Base-by-base conservation (phyloP, 1,139 yeast genomes). In the Petasospora rhodanensis region DNA sequence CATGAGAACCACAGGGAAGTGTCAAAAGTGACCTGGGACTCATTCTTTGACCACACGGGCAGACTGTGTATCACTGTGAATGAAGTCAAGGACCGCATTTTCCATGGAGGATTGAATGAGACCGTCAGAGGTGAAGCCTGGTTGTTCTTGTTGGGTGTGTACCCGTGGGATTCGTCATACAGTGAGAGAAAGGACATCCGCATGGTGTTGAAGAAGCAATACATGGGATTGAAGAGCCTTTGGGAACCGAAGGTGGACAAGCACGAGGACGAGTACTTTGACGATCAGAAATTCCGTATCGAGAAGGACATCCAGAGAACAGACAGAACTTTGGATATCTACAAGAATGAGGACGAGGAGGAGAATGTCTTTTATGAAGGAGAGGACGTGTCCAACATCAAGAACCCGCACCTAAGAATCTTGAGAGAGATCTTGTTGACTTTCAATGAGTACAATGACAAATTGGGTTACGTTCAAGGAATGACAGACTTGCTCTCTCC, bases 401-500 rank as follows among this genome's bases (percentile, higher is more conserved):
- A 61, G 32, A 81, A 81, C 49, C 75, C 78, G 9, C 89, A 91
- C 58, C 64, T 91, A 41, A 70, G 74, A 43, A 72, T 65, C 34
- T 64, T 91, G 64, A 73, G 87, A 19, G 89, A 84, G 47, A 82
- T 93, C 43, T 66, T 91, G 26, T 68, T 86, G 37, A 85, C 96
- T 1, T 91, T 82, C 53, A 89, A 91, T 56, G 89, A 84, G 57
- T 73, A 78, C 56, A 91, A 91, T 56, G 68, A 65, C 30, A 81
- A 86, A 46, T 62, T 93, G 47, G 98, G 98, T 0, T 91, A 91
- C 53, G 96, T 91, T 15, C 99, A 91, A 61, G 99, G 99, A 2
- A 91, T 91, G 99, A 79, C 94, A 7, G 99, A 91, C 56, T 64
- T 91, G 35, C 64, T 93, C 24, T 81, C 96, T 0, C 97, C 97